phyloP scores from a whole-genome alignment of 192 early-diverging fungal genomes.

The Phycomyces blakesleeanus region DNA sequence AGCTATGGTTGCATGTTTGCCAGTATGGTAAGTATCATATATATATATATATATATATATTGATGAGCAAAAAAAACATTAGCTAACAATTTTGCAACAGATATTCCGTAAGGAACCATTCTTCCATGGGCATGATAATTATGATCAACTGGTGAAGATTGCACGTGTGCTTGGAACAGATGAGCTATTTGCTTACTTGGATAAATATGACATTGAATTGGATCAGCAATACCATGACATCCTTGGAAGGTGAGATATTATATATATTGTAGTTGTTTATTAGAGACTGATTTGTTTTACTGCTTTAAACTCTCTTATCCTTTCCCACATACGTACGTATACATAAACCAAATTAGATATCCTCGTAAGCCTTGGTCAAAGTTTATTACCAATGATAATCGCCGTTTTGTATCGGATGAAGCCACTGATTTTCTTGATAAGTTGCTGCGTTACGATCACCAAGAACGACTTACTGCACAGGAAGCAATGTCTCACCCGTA shows the following conservation, averaged over 20 bases:
- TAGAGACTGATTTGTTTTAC: background rate
- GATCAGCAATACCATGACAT: constrained; percentile 90
- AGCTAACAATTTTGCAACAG: constrained; percentile 39
- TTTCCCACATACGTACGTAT: too few relatives aligned
- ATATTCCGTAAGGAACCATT: constrained; percentile 99
- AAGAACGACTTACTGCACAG: constrained; percentile 79
- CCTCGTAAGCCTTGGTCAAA: constrained; percentile 83
- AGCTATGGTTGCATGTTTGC: constrained; percentile 99
- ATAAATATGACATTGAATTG: constrained; percentile 93
- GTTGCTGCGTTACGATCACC: constrained; percentile 89
- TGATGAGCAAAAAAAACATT: background rate
- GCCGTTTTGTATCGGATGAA: constrained; percentile 74
- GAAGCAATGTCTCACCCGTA: constrained; percentile 90
- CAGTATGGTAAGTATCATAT: constrained; percentile 79
- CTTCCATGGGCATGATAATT: constrained; percentile 98
- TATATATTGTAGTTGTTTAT: background rate
- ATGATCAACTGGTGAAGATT: constrained; percentile 99
- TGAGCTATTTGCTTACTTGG: constrained; percentile 85
- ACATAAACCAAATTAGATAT: constrained; percentile 26
- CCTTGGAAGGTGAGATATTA: constrained; percentile 64
- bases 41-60: background rate
- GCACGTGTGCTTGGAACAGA: constrained; percentile 97
- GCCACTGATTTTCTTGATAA: constrained; percentile 89
- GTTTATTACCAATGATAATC: constrained; percentile 84
- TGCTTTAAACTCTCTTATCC: too few relatives aligned